Base-by-base conservation (phyloP, 768 basidiomycete genomes). In the Multifurca ochricompacta region DNA sequence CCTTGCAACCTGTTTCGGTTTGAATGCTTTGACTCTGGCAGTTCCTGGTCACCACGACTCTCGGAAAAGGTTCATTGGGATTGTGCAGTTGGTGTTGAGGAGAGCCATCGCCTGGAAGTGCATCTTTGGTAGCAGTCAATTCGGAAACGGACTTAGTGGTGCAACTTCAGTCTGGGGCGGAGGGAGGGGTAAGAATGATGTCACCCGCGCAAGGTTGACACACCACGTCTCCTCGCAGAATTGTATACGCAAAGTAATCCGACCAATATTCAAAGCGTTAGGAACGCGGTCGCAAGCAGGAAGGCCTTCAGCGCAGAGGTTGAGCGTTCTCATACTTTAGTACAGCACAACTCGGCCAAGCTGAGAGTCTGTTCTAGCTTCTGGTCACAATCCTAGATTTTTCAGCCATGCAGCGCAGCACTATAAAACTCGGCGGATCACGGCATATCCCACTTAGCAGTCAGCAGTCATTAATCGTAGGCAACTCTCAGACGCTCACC, bases 61-160 rank as follows among this genome's bases (percentile, higher is more conserved):
- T 73, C 73, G 7, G 78, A 31, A 80, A 74, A 25, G 73, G 72
- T 39, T 81, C 78, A 25, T 70, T 68, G n/a, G 70, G 62, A 31
- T 69, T 62, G 66, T 83, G 81, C 40, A 75, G 59, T 49, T 71
- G 77, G 64, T 79, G 73, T 45, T 61, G 53, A 2, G 74, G 74
- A 8, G 62, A 63, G 16, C 14, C n/a, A n/a, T 46, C 46, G 42
- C 32, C 52, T 28, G 25, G 19, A 3, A 21, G 16, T 7, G 36
- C 30, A 25, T 14, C 11, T 14, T 54, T 42, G 44, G 16, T 21
- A 41, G 44, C 14, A 23, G 44, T 28, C 0, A 21, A 1, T 2
- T 16, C n/a, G 8, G 18, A 32, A n/a, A n/a, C n/a, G n/a, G n/a
- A n/a, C n/a, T n/a, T n/a, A n/a, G n/a, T n/a, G n/a, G 28, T 30